Base-by-base conservation (phyloP, 306 rosid species). In the Fragaria iinumae region DNA sequence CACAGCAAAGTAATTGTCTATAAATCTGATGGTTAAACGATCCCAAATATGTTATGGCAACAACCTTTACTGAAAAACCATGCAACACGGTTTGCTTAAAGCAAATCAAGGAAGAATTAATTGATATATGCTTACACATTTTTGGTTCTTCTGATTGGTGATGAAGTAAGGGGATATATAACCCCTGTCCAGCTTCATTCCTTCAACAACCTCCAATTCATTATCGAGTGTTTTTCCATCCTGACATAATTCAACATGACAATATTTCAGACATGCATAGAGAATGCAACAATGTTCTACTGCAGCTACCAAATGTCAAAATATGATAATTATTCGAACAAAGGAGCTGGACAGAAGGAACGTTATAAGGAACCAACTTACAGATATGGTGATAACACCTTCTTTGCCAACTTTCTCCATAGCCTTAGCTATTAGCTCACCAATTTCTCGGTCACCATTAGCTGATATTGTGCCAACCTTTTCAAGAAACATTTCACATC, bases 101-200 rank as follows among this genome's bases (percentile, higher is more conserved):
- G 39, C 21, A 13, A 59, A 67, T 66, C 13, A 29, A 18, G 6
- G 41, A 62, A 16, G 43, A 80, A 27, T 38, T 18, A 29, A 52
- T 17, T 32, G 64, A 86, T 56, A 34, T 32, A 65, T 74, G 39
- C 98, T 79, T 90, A 95, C 98, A 83, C 97, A 95, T 90, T 89
- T 92, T 88, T 92, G 97, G 80, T 88, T 92, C 83, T 95, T 95
- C 80, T 81, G 96, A 81, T 94, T 90, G 27, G 98, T 95, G 43
- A 92, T 88, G 73, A 95, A 95, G 67, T 90, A 92, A 2, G 98
- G 98, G 73, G 98, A 95, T 74, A 95, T 95, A 66, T 89, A 95
- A 55, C 97, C 98, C 83, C 98, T 87, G 73, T 92, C 98, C n/a
- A 95, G 86, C 87, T 92, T 95, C 97, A 95, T 95, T 72, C 98